A percentile compares a stretch with the other conserved stretches of the same genome.
These are phyloP conservation scores for Coemansia sp. DNA, from an alignment of 192 early-diverging fungal species.

Conservation along the genomic window DNA sequence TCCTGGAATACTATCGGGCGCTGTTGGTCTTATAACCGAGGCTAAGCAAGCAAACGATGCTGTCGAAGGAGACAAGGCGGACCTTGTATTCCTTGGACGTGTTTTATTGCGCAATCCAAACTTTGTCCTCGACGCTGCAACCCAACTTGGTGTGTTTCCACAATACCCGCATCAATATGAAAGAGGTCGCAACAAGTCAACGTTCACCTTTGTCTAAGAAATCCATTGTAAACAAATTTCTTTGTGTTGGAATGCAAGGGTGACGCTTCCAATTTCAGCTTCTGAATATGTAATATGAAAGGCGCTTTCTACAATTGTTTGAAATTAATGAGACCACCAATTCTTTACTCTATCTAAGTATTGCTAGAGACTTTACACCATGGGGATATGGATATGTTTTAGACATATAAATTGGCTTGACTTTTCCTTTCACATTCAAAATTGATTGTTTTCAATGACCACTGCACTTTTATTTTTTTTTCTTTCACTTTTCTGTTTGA, in stretches of 20 bases:
- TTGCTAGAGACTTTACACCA: too few relatives aligned
- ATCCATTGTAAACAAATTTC: background rate
- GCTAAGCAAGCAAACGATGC: slow-evolving; percentile 70
- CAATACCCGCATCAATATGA: slow-evolving; percentile 69
- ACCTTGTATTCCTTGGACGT: slow-evolving; percentile 73
- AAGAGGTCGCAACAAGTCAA: slow-evolving; percentile 43
- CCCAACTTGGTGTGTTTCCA: slow-evolving; percentile 65
- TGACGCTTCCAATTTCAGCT: background rate
- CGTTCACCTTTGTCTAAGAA: slow-evolving; percentile 24
- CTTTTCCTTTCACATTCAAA: too few relatives aligned
- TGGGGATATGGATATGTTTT: too few relatives aligned
- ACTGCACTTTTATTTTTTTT: too few relatives aligned
- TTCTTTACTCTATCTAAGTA: background rate
- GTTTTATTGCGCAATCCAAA: slow-evolving; percentile 69
- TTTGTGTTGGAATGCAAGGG: background rate
- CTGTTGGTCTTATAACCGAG: slow-evolving; percentile 74
- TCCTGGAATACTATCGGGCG: slow-evolving; percentile 58
- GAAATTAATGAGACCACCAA: background rate
- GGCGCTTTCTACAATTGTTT: too few relatives aligned
- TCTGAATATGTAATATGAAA: too few relatives aligned
- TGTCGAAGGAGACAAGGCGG: slow-evolving; percentile 64
- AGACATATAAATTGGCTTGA: too few relatives aligned
- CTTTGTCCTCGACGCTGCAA: slow-evolving; percentile 68
- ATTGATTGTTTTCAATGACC: too few relatives aligned
- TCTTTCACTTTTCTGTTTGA: too few relatives aligned